Evolutionary conservation across 495 filamentous ascomycete genomes (phyloP).

Genomic region (Penicillium turbatum): DNA sequence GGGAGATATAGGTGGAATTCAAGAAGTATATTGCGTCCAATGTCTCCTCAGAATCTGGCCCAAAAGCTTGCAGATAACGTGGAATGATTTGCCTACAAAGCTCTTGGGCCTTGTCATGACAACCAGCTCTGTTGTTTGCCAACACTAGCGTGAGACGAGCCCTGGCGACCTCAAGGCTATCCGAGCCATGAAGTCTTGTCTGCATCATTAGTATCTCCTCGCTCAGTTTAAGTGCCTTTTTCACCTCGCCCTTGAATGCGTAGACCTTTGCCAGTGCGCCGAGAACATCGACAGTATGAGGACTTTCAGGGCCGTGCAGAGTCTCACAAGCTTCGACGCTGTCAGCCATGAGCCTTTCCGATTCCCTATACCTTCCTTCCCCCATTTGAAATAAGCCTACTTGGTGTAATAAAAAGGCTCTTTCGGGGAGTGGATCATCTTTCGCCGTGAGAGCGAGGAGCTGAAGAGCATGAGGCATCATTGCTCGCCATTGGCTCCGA

Average conservation of each 20-base stretch:
- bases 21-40: slow-evolving; percentile 11
- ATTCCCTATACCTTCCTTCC: slow-evolving; percentile 19
- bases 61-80: background rate
- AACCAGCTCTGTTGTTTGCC: background rate
- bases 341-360: slow-evolving; percentile 12
- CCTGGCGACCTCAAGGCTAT: background rate
- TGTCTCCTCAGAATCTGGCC: slow-evolving; percentile 1
- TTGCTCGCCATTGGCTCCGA: slow-evolving; percentile 23
- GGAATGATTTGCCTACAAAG: slow-evolving; percentile 9
- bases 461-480: slow-evolving; percentile 33
- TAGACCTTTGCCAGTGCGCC: slow-evolving; percentile 6
- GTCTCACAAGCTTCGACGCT: slow-evolving; percentile 11
- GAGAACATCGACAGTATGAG: background rate
- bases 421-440: background rate
- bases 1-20: background rate
- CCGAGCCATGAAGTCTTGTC: background rate
- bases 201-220: background rate
- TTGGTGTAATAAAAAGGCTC: background rate
- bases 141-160: background rate
- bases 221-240: background rate
- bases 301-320: slow-evolving; percentile 14
- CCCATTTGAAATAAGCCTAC: background rate
- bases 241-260: background rate
- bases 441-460: slow-evolving; percentile 5
- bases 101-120: background rate